Conservation (phyloP, 768 basidiomycete species). For the Cubamyces sp. region DNA sequence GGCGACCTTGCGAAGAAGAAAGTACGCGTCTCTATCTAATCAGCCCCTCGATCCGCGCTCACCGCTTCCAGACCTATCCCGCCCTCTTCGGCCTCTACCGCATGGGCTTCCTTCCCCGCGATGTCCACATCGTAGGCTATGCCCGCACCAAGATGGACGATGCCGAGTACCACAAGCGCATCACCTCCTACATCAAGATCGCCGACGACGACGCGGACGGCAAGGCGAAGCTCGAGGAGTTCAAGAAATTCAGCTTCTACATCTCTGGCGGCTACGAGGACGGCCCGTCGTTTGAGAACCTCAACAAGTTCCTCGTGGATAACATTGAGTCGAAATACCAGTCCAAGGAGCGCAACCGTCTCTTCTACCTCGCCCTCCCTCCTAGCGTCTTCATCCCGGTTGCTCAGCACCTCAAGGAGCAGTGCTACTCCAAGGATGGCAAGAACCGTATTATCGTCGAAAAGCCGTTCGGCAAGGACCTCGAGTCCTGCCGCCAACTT, state of each 20-base stretch:
- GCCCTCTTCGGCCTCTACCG: slow-evolving; percentile 91
- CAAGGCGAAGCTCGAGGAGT: slow-evolving; percentile 71
- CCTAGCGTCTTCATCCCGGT: slow-evolving; percentile 96
- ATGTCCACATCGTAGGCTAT: slow-evolving; percentile 92
- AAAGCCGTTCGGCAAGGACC: slow-evolving; percentile 98
- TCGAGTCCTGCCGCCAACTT: slow-evolving; percentile 80
- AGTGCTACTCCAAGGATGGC: slow-evolving; percentile 75
- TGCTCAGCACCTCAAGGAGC: slow-evolving; percentile 77
- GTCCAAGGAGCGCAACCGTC: slow-evolving; percentile 69
- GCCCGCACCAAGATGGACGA: slow-evolving; percentile 94
- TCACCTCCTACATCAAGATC: slow-evolving; percentile 84
- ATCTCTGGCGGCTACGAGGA: slow-evolving; percentile 90
- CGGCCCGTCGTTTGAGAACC: slow-evolving; percentile 71
- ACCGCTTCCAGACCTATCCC: slow-evolving; percentile 76
- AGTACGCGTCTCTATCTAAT: slow-evolving; percentile 43
- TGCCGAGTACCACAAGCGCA: slow-evolving; percentile 83
- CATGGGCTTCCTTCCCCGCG: slow-evolving; percentile 78
- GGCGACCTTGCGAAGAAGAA: slow-evolving; percentile 99
- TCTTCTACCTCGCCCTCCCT: slow-evolving; percentile 97
- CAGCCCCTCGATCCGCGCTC: slow-evolving; percentile 19
- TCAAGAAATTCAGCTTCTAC: slow-evolving; percentile 82
- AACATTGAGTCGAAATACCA: slow-evolving; percentile 71
- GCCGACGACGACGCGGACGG: slow-evolving; percentile 62
- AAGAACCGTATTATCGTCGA: slow-evolving; percentile 94
- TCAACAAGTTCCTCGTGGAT: slow-evolving; percentile 75